phyloP scores from a whole-genome alignment of 345 rosid genomes.

The Pseudoturritis turrita region DNA sequence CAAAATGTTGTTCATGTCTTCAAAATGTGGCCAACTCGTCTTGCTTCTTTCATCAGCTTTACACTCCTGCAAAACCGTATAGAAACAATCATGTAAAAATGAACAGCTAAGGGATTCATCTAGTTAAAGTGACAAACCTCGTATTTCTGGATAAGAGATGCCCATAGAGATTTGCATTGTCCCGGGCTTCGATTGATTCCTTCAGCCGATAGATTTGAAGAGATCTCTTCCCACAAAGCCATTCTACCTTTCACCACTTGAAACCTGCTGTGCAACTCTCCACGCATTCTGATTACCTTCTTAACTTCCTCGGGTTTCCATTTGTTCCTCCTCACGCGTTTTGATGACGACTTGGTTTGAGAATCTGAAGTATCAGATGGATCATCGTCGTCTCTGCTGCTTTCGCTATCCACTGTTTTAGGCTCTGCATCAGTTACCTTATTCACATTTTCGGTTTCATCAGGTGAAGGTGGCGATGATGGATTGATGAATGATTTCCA shows the following conservation, averaged over 20 bases:
- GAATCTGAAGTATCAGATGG: slow-evolving; percentile 34
- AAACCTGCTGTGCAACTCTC: slow-evolving; percentile 64
- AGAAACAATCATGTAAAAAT: neutral
- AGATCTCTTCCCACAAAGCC: slow-evolving; percentile 95
- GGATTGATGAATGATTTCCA: slow-evolving; percentile 55
- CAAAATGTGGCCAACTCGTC: slow-evolving; percentile 70
- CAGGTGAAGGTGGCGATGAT: slow-evolving; percentile 39
- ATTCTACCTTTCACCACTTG: slow-evolving; percentile 80
- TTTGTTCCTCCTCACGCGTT: slow-evolving; percentile 52
- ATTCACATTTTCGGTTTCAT: slow-evolving; percentile 26
- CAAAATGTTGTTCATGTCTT: slow-evolving; percentile 58
- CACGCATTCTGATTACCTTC: slow-evolving; percentile 65
- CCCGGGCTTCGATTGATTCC: slow-evolving; percentile 70
- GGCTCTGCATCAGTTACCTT: slow-evolving; percentile 22
- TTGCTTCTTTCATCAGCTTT: slow-evolving; percentile 40
- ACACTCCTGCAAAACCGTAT: slow-evolving; percentile 47
- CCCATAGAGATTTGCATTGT: slow-evolving; percentile 92
- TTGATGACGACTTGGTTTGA: slow-evolving; percentile 42
- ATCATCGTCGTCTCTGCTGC: slow-evolving; percentile 41
- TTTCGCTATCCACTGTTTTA: slow-evolving; percentile 30
- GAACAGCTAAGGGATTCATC: too few species aligned
- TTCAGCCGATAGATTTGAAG: slow-evolving; percentile 48
- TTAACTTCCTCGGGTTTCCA: slow-evolving; percentile 93
- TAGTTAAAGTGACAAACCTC: slow-evolving; percentile 52
- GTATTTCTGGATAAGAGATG: slow-evolving; percentile 79